A percentile compares a stretch with the other conserved stretches of the same genome.
Evolutionary conservation across 2,329 filamentous ascomycete species (phyloP).

Genomic region (Stemphylium vesicarium): DNA sequence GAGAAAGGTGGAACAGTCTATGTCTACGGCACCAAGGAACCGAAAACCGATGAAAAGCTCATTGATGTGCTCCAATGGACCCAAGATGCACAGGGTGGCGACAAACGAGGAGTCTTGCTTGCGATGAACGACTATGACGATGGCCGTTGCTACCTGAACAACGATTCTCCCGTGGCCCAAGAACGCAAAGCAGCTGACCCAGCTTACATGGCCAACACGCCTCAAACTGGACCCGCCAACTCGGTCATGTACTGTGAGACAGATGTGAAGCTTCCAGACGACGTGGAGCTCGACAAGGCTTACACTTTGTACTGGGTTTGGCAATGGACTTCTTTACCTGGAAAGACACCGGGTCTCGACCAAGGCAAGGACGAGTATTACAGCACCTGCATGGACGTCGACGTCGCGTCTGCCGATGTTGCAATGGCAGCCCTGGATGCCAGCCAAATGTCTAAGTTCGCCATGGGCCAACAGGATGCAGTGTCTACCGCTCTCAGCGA

Average conservation of each 20-base stretch:
- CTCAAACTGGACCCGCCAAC: conserved; percentile 33
- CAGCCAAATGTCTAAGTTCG: conserved; percentile 21
- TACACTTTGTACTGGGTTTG: conserved; percentile 96
- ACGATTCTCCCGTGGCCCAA: conserved; percentile 62
- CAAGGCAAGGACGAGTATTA: conserved; percentile 64
- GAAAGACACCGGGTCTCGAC: conserved; percentile 48
- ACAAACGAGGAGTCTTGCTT: conserved; percentile 77
- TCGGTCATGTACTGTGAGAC: conserved; percentile 79
- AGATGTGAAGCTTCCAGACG: conserved; percentile 75
- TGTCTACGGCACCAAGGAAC: conserved; percentile 57
- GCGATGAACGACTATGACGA: conserved; percentile 86
- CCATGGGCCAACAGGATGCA: conserved; percentile 52
- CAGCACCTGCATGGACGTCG: conserved; percentile 64
- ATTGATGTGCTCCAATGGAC: conserved; percentile 81
- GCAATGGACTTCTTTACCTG: conserved; percentile 70
- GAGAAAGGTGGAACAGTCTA: conserved; percentile 54
- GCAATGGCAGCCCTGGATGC: conserved; percentile 14
- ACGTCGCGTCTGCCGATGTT: conserved; percentile 47
- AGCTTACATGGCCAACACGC: not conserved
- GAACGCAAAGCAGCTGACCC: conserved; percentile 53
- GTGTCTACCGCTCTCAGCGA: conserved; percentile 48
- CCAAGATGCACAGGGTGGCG: conserved; percentile 77
- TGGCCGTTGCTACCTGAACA: conserved; percentile 84
- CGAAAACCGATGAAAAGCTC: conserved; percentile 62
- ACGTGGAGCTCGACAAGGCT: conserved; percentile 65